phyloP scores from a whole-genome alignment of 202 grass and related monocot genomes.

The Sporobolus alterniflorus region DNA sequence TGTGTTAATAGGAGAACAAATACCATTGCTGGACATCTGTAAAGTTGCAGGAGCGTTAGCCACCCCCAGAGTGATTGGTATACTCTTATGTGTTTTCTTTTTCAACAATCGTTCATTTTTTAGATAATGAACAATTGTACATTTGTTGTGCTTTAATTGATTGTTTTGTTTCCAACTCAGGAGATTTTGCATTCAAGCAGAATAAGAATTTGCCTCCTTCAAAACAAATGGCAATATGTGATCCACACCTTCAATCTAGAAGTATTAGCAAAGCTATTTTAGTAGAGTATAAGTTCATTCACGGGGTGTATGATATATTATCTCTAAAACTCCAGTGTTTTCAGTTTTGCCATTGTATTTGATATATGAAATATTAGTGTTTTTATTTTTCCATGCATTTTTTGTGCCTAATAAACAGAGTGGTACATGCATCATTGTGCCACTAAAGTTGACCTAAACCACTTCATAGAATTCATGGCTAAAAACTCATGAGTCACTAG shows the following conservation, averaged over 20 bases:
- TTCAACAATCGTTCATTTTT: background rate
- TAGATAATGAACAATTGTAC: background rate
- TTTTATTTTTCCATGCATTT: no score
- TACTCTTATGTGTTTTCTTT: conserved; percentile 23
- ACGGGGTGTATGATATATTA: no score
- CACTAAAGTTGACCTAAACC: no score
- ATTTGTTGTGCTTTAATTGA: background rate
- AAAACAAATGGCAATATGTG: conserved; percentile 32
- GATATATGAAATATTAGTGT: no score
- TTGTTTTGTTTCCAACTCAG: conserved; percentile 19
- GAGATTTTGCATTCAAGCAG: conserved; percentile 35
- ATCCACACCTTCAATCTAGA: conserved; percentile 1
- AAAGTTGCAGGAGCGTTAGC: background rate
- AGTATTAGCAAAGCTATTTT: background rate
- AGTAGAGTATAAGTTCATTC: background rate
- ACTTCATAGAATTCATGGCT: no score
- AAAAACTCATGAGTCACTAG: no score
- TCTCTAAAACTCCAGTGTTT: no score
- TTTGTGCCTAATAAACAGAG: no score
- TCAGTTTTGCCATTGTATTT: no score
- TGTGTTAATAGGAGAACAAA: background rate
- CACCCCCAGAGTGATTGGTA: conserved; percentile 40
- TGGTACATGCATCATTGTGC: no score
- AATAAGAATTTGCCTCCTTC: background rate
- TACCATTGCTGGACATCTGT: background rate